phyloP scores from a whole-genome alignment of 2,329 filamentous ascomycete species.

The Escovopsis sp. region DNA sequence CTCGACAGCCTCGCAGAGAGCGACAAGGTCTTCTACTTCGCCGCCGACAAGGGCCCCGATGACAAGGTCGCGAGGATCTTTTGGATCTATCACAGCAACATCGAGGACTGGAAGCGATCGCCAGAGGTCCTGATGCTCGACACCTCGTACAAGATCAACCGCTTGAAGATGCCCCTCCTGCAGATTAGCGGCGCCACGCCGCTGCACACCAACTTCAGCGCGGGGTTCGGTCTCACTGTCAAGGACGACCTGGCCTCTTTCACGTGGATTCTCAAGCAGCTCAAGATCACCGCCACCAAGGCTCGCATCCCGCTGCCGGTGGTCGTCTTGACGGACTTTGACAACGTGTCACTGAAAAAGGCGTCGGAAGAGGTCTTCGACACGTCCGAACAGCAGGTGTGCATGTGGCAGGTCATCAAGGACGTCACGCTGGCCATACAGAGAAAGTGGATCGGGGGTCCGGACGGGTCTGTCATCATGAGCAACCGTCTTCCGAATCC shows the following conservation, averaged over 20 bases:
- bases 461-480: not conserved
- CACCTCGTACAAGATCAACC: constrained; percentile 6
- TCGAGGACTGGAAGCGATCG: constrained; percentile 4
- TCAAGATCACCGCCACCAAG: constrained; percentile 1
- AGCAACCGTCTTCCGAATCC: not conserved
- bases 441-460: not conserved
- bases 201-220: not conserved
- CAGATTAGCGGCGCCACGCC: constrained; percentile 3
- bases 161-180: constrained; percentile 4
- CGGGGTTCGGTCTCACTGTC: not conserved
- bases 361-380: not conserved
- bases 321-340: constrained; percentile 1
- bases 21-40: not conserved
- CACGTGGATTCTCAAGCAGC: constrained; percentile 1
- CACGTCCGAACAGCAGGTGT: not conserved
- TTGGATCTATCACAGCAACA: not conserved
- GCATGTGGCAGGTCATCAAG: not conserved
- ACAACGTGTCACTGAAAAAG: not conserved
- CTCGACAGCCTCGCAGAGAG: not conserved
- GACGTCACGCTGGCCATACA: not conserved
- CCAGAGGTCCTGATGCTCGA: constrained; percentile 4
- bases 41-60: not conserved
- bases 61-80: not conserved
- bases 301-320: not conserved
- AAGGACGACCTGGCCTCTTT: not conserved